These are phyloP conservation scores for Massarina eburnea DNA, from an alignment of 2,329 filamentous ascomycete genomes.

Conservation along the genomic window DNA sequence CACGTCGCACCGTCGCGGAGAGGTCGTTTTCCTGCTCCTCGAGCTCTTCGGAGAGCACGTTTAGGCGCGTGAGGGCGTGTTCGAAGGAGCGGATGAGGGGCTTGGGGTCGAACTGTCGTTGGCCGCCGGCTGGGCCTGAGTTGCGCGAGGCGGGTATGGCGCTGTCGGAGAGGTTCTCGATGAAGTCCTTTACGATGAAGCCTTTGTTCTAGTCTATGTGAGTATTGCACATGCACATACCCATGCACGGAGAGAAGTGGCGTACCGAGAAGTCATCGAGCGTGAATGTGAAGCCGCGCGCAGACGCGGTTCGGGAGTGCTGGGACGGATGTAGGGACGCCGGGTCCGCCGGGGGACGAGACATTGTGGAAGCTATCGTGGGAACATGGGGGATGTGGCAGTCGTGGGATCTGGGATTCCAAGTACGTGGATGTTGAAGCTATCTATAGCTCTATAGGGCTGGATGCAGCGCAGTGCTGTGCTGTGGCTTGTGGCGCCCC, in stretches of 20 bases:
- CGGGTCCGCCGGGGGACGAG: constrained; percentile 41
- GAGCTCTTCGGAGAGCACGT: constrained; percentile 75
- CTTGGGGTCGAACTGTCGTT: constrained; percentile 80
- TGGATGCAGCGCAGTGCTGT: not conserved
- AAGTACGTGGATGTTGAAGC: not conserved
- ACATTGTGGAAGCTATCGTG: constrained; percentile 30
- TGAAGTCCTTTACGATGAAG: constrained; percentile 97
- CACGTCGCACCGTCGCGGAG: constrained; percentile 82
- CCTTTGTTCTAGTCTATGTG: constrained; percentile 56
- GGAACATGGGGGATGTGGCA: constrained; percentile 17
- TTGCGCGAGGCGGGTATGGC: constrained; percentile 78
- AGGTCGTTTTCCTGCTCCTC: constrained; percentile 90
- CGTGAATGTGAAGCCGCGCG: constrained; percentile 76
- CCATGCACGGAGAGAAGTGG: not conserved
- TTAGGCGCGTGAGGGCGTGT: constrained; percentile 68
- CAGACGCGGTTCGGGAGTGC: constrained; percentile 45
- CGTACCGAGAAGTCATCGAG: constrained; percentile 68
- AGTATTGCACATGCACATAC: no score
- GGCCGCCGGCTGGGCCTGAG: constrained; percentile 59
- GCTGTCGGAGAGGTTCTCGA: constrained; percentile 86
- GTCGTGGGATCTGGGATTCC: no score
- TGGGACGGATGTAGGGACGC: constrained; percentile 45
- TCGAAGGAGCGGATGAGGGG: constrained; percentile 96
- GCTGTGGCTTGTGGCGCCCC: constrained; percentile 32
- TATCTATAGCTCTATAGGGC: not conserved